Base-by-base conservation (phyloP, 2,329 filamentous ascomycete genomes). In the Penicillium sp. region DNA sequence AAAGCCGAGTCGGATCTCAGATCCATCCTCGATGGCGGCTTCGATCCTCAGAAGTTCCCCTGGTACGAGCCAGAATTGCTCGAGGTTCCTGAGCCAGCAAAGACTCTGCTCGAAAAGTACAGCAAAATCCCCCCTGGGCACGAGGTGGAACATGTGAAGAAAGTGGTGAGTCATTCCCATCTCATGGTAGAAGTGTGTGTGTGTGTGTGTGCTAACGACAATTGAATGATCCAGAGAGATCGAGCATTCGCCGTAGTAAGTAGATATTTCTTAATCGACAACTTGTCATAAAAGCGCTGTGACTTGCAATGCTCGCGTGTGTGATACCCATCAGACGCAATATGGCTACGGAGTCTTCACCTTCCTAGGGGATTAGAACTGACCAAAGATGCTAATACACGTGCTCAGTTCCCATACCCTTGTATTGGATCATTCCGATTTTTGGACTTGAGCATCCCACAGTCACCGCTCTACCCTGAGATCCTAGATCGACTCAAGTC, bases 371-470 rank as follows among this genome's bases (percentile, higher is more conserved):
- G n/a, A 22, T 4, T 11, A 22, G 1, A 14, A 33, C 16, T 33
- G 28, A 26, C 5, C 12, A 19, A 42, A 50, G 12, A 33, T 26
- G 11, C 47, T 50, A 14, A 41, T 25, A 22, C 31, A 35, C 5
- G 6, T 10, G 0, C 33, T 12, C 16, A 64, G 61, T 66, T 65
- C 41, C 65, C 64, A 0, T 67, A 67, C 26, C 61, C 65, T 10
- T 67, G 64, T 40, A 62, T 66, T 33, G 62, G 65, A 3, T 54
- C 55, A 31, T 65, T 63, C 44, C 53, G 58, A 2, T 67, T 67
- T 28, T 43, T 67, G 11, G 62, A 66, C 4, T 48, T 67, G 46
- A 61, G 57, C 25, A 59, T 65, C n/a, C 53, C 58, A 4, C 41
- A 61, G 11, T 61, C 58, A 3, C 64, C 61, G 1, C 50, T 55